phyloP scores from a whole-genome alignment of 2,329 filamentous ascomycete species.

The Diaporthe nobilis region DNA sequence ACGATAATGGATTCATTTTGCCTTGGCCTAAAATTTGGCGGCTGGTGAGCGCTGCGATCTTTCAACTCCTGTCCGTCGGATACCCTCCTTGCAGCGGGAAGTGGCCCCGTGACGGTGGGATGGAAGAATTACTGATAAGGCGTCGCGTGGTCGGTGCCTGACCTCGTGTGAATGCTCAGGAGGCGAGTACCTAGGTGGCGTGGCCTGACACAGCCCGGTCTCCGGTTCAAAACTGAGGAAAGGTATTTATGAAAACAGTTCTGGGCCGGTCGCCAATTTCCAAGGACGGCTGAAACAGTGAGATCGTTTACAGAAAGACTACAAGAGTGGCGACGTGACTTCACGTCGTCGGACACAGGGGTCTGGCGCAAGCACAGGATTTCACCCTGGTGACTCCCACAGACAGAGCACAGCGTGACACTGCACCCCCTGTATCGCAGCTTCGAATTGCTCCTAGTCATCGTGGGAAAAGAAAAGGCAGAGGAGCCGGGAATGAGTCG shows the following conservation, averaged over 20 bases:
- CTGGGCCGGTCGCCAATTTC: not conserved
- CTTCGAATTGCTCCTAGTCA: not conserved
- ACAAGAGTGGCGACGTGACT: not conserved
- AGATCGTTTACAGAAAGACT: not conserved
- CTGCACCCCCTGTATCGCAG: not conserved
- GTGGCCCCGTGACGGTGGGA: not conserved
- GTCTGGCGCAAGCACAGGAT: not conserved
- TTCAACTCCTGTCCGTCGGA: not conserved
- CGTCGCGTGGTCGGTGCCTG: constrained; percentile 23
- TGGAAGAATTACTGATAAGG: not conserved
- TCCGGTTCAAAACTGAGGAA: not conserved
- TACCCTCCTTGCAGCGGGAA: not conserved
- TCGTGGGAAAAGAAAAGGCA: not conserved
- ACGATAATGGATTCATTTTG: constrained; percentile 44
- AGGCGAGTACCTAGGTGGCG: not conserved
- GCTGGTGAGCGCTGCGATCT: not conserved
- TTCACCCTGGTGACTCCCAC: not conserved
- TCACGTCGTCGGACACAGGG: not conserved
- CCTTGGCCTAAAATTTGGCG: not conserved
- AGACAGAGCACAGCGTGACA: not conserved
- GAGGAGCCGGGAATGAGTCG: not conserved
- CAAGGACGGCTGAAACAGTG: not conserved
- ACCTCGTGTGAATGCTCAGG: constrained; percentile 20
- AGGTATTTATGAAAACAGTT: not conserved
- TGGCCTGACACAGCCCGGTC: not conserved